These are phyloP conservation scores for Phialophora expanda DNA, from an alignment of 2,329 filamentous ascomycete genomes.

Conservation along the genomic window DNA sequence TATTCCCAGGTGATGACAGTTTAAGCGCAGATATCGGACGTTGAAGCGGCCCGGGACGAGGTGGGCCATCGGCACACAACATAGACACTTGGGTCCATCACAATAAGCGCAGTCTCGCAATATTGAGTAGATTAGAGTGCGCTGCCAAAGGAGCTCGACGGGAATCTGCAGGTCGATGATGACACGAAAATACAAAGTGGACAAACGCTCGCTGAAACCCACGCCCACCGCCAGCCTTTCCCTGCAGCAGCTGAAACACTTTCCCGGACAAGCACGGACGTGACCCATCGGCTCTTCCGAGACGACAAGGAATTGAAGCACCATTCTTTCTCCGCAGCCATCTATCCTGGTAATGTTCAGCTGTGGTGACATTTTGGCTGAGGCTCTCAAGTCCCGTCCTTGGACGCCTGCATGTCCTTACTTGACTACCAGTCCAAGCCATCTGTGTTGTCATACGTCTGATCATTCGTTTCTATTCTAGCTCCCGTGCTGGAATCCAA, in stretches of 20 bases:
- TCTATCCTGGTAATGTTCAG: not conserved
- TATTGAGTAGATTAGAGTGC: not conserved
- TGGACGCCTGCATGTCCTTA: not conserved
- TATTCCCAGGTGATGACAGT: no score
- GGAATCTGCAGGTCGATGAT: no score
- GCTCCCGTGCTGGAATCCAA: conserved; percentile 16
- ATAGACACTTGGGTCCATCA: no score
- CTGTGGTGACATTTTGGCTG: not conserved
- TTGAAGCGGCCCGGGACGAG: no score
- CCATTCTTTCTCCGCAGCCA: not conserved
- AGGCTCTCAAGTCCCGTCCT: not conserved
- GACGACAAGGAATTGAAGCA: not conserved
- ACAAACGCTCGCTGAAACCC: not conserved
- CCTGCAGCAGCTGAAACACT: not conserved
- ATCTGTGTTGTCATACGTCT: conserved; percentile 4
- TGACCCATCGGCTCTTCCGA: not conserved
- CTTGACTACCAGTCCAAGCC: not conserved
- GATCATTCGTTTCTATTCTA: conserved; percentile 19
- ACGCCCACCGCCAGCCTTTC: not conserved
- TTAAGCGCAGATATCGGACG: no score
- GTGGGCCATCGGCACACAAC: no score
- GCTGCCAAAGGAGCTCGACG: no score
- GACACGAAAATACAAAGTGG: no score
- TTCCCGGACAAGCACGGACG: not conserved
- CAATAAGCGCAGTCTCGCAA: not conserved